Percentiles rank a stretch among this genome's conserved stretches.
phyloP scores from a whole-genome alignment of 192 early-diverging fungal genomes.

The Phlyctochytrium arcticum region DNA sequence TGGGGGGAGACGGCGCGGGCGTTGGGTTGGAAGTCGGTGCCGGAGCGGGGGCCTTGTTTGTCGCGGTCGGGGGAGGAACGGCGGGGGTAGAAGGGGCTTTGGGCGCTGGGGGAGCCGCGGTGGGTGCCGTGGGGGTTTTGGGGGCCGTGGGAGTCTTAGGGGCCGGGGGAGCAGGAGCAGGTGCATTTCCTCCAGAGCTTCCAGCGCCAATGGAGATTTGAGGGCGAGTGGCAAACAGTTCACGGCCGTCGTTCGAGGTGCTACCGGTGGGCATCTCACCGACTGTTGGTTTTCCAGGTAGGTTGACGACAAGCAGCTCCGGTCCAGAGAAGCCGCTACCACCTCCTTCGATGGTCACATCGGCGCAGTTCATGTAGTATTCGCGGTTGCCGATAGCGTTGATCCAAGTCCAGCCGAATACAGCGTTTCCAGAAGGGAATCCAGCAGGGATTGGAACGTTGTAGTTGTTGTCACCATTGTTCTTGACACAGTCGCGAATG shows the following conservation, averaged over 20 bases:
- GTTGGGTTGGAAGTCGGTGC: neutral
- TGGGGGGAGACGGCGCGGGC: neutral
- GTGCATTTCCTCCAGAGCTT: neutral
- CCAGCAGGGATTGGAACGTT: slow-evolving; percentile 48
- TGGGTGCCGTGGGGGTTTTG: no score
- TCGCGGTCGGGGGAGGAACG: neutral
- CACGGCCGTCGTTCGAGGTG: neutral
- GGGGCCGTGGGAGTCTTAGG: no score
- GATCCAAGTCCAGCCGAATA: slow-evolving; percentile 65
- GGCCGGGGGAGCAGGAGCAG: no score
- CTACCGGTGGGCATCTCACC: neutral
- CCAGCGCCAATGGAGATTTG: neutral
- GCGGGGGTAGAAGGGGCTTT: neutral
- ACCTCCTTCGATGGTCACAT: slow-evolving; percentile 48
- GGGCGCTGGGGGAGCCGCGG: neutral
- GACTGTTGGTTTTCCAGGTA: slow-evolving; percentile 3
- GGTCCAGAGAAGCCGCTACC: slow-evolving; percentile 32
- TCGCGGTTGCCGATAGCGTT: slow-evolving; percentile 68
- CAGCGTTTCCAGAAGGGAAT: slow-evolving; percentile 44
- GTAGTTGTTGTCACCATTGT: slow-evolving; percentile 21
- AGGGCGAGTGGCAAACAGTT: neutral
- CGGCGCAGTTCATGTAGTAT: slow-evolving; percentile 64
- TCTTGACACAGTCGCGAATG: slow-evolving; percentile 47
- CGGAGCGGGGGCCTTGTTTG: neutral
- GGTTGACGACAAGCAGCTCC: slow-evolving; percentile 16